Evolutionary conservation across 1,284 basidiomycete genomes (phyloP), one percentile per base, ranked within the genome.

Genomic region (Puccinia triticina): DNA sequence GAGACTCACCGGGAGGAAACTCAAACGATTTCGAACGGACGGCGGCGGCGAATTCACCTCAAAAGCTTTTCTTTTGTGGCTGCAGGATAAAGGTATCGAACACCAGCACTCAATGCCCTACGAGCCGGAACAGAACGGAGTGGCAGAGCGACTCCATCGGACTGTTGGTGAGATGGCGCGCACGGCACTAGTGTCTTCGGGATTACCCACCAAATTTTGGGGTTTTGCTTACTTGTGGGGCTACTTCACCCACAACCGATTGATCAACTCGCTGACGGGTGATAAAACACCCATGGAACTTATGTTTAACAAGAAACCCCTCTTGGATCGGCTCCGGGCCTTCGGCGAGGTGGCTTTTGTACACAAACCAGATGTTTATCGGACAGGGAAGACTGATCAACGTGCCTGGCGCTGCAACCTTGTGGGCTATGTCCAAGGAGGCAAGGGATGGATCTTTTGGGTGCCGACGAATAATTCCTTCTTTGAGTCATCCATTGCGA

Each of bases 261-360:
- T 71, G 26, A 46, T 67, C 57, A 82, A 82, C 59, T 74, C 79
- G 2, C 34, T 74, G 1, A 74, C 79, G 3, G 59, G 50, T 2
- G 72, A 75, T 37, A 48, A 46, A 21, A 74, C 79, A 3, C 79
- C 71, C 2, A 18, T 74, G 7, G 43, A 82, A 43, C 8, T 82
- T 2, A 64, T 82, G 46, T 66, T 74, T 34, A 43, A 43, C 2
- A 21, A 29, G n/a, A 74, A 75, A 32, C 79, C 55, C 1, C 16
- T 43, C 7, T 61, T 74, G n/a, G 71, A 82, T 50, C 14, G 26
- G 0, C 32, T 82, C 10, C 34, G 79, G 0, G 46, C 32, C 1
- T 82, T 82, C 53, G 79, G 79, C 21, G 76, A 66, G n/a, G 61
- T 78, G 10, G 76, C 61, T 7, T 78, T 78, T 50, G 76, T 78